A percentile compares a stretch with the other conserved stretches of the same genome.
phyloP scores from a whole-genome alignment of 768 basidiomycete species.

The Goffeauzyma gilvescens region DNA sequence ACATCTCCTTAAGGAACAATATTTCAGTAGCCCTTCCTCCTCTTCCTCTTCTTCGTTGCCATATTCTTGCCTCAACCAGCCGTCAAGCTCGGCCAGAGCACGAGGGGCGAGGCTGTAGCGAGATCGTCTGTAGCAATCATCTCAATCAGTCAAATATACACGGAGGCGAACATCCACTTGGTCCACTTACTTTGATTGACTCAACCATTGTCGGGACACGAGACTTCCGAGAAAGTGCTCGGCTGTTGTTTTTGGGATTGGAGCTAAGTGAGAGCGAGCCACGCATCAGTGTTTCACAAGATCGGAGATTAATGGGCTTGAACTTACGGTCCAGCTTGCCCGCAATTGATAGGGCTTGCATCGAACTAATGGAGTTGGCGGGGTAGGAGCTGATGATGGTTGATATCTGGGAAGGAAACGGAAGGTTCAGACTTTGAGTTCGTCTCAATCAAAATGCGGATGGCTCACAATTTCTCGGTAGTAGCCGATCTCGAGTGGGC shows the following conservation, averaged over 20 bases:
- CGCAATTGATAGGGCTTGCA: slow-evolving; percentile 14
- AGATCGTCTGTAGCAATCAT: slow-evolving; percentile 17
- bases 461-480: slow-evolving; percentile 20
- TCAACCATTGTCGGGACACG: slow-evolving; percentile 25
- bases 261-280: neutral
- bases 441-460: too few relatives aligned
- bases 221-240: slow-evolving; percentile 17
- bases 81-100: slow-evolving; percentile 20
- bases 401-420: slow-evolving; percentile 5
- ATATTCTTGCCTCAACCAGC: slow-evolving; percentile 17
- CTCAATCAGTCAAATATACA: neutral
- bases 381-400: slow-evolving; percentile 26
- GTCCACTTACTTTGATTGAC: slow-evolving; percentile 20
- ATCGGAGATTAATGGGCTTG: neutral
- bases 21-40: slow-evolving; percentile 11
- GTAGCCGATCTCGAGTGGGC: slow-evolving; percentile 21
- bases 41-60: slow-evolving; percentile 11
- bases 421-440: neutral
- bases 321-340: slow-evolving; percentile 2
- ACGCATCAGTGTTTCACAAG: neutral
- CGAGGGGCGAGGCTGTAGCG: slow-evolving; percentile 19
- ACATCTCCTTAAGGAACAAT: slow-evolving; percentile 20
- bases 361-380: slow-evolving; percentile 23
- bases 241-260: slow-evolving; percentile 17
- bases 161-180: neutral